Evolutionary conservation across 2,329 filamentous ascomycete species (phyloP).

Genomic region (Aspergillus sp.): DNA sequence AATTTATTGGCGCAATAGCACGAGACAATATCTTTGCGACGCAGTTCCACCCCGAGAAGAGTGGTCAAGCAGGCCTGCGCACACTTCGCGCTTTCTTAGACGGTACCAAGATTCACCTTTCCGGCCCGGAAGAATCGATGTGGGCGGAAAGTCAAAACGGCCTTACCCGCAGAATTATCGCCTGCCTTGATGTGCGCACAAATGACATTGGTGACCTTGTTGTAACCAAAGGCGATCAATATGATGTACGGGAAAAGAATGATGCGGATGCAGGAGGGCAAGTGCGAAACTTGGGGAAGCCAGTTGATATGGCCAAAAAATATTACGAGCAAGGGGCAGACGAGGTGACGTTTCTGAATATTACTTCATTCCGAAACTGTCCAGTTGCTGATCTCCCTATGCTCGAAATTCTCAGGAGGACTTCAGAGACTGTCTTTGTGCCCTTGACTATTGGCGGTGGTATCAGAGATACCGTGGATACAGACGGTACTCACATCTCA

Average conservation of each 20-base stretch:
- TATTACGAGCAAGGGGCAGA: conserved; percentile 98
- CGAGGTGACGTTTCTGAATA: conserved; percentile 97
- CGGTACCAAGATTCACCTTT: conserved; percentile 59
- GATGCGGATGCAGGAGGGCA: conserved; percentile 54
- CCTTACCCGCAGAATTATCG: conserved; percentile 89
- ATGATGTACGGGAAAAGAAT: conserved; percentile 91
- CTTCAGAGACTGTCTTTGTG: conserved; percentile 91
- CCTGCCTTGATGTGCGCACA: conserved; percentile 90
- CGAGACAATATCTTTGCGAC: conserved; percentile 84
- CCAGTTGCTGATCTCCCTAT: conserved; percentile 90
- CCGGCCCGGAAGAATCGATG: conserved; percentile 40
- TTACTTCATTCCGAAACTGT: conserved; percentile 95
- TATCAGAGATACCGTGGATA: conserved; percentile 88
- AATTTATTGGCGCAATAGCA: conserved; percentile 87
- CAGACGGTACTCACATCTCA: conserved; percentile 79
- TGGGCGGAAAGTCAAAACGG: conserved; percentile 54
- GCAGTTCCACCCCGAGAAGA: conserved; percentile 98
- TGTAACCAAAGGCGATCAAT: conserved; percentile 97
- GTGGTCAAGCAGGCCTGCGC: conserved; percentile 80
- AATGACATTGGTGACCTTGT: conserved; percentile 95
- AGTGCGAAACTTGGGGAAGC: conserved; percentile 94
- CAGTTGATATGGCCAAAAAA: conserved; percentile 85
- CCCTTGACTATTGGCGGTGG: conserved; percentile 94
- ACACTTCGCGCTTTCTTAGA: conserved; percentile 83
- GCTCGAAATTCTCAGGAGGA: conserved; percentile 85